A percentile compares a stretch with the other conserved stretches of the same genome.
Evolutionary conservation across 768 basidiomycete species (phyloP).

Genomic region (Clavaria fumosa): DNA sequence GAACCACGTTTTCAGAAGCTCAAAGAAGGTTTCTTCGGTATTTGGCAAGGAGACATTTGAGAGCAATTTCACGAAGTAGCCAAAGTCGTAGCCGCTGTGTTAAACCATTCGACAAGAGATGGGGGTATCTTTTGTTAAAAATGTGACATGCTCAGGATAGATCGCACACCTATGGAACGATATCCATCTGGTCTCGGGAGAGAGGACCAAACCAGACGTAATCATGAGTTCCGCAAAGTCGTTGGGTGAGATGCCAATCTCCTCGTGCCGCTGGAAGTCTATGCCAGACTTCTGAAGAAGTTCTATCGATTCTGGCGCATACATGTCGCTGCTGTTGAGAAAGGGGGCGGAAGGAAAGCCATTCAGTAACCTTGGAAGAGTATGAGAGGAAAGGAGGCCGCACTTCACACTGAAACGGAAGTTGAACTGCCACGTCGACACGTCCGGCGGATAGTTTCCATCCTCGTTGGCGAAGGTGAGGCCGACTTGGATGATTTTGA

Average conservation of each 20-base stretch:
- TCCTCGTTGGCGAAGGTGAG: conserved; percentile 90
- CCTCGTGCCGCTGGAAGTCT: conserved; percentile 87
- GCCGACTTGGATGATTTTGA: conserved; percentile 96
- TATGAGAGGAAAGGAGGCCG: conserved; percentile 16
- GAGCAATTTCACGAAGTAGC: conserved; percentile 91
- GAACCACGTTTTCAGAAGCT: conserved; percentile 81
- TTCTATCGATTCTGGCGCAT: conserved; percentile 93
- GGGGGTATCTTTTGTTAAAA: background rate
- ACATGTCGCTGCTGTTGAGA: conserved; percentile 81
- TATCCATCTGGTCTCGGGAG: conserved; percentile 87
- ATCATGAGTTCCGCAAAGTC: conserved; percentile 96
- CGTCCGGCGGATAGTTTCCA: conserved; percentile 79
- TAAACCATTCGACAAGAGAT: conserved; percentile 3
- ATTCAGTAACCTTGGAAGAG: conserved; percentile 10
- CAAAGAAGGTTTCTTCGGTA: conserved; percentile 82
- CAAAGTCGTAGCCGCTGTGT: conserved; percentile 92
- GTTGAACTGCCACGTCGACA: conserved; percentile 98
- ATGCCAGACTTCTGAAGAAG: conserved; percentile 89
- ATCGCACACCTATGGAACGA: conserved; percentile 90
- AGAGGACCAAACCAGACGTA: conserved; percentile 84
- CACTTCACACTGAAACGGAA: conserved; percentile 86
- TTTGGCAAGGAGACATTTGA: conserved; percentile 76
- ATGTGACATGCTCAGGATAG: background rate
- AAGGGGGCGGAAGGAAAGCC: conserved; percentile 3
- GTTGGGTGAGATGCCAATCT: conserved; percentile 82